Conservation (phyloP, 1,284 basidiomycete species). For the Austropuccinia psidii region DNA sequence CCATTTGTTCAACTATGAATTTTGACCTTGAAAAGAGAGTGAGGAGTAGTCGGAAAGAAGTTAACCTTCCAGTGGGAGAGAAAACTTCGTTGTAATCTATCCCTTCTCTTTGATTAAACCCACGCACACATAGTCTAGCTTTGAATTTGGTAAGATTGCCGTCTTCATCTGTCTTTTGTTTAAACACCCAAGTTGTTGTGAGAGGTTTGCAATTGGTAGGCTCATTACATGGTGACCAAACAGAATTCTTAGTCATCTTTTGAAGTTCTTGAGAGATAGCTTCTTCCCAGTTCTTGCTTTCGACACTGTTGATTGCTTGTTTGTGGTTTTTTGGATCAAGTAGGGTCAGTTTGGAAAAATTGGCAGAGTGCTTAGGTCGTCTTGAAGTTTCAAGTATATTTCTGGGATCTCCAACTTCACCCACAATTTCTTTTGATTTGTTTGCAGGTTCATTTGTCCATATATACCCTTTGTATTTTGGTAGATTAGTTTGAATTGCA, state of each 20-base stretch:
- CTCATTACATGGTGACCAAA: neutral
- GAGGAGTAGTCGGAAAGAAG: constrained; percentile 30
- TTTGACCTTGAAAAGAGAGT: constrained; percentile 20
- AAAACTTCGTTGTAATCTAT: constrained; percentile 36
- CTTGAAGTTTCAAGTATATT: neutral
- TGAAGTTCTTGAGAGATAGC: neutral
- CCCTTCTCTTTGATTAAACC: constrained; percentile 31
- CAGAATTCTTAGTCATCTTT: neutral
- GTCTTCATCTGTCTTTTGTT: neutral
- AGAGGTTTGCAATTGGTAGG: neutral
- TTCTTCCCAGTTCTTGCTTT: neutral
- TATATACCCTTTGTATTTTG: no score
- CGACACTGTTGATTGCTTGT: neutral
- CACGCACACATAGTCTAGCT: constrained; percentile 35
- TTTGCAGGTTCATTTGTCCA: no score
- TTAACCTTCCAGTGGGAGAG: constrained; percentile 19
- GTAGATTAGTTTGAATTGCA: no score
- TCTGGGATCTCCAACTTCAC: no score
- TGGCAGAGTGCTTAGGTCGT: neutral
- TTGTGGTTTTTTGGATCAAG: neutral
- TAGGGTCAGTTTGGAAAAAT: neutral
- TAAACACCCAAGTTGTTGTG: neutral
- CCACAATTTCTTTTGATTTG: no score
- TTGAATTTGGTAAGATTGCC: constrained; percentile 15
- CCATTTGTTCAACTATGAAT: constrained; percentile 27